phyloP scores from a whole-genome alignment of 257 asterid species.

The Catharanthus roseus region DNA sequence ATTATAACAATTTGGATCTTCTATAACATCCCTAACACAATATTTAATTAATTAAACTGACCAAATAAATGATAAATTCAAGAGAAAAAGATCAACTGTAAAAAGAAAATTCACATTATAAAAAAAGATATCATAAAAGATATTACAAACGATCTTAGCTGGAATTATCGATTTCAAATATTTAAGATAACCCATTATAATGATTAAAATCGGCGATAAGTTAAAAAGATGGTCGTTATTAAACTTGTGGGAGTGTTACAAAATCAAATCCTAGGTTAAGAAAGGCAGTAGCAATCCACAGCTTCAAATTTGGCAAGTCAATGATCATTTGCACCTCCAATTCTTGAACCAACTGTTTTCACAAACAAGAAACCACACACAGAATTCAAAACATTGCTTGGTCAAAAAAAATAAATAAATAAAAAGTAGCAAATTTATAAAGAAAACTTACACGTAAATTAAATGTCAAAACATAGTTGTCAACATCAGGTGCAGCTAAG shows the following conservation, averaged over 20 bases:
- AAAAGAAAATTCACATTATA: too few relatives aligned
- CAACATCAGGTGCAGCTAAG: conserved; percentile 38
- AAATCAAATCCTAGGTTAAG: conserved; percentile 69
- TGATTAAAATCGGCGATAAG: too few relatives aligned
- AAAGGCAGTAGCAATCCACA: conserved; percentile 55
- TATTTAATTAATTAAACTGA: too few relatives aligned
- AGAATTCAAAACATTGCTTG: not conserved
- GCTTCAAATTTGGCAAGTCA: conserved; percentile 46
- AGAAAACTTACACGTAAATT: conserved; percentile 47
- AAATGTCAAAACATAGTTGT: conserved; percentile 54
- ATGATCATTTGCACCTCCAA: conserved; percentile 41
- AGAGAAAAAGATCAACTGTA: too few relatives aligned
- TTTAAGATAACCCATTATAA: too few relatives aligned
- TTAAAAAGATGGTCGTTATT: too few relatives aligned
- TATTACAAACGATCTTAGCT: too few relatives aligned
- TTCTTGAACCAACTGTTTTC: conserved; percentile 46
- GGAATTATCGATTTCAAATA: too few relatives aligned
- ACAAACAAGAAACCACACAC: not conserved
- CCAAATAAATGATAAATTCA: too few relatives aligned
- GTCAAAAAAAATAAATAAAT: not conserved
- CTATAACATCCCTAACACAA: too few relatives aligned
- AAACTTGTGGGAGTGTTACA: conserved; percentile 23
- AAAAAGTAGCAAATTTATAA: not conserved
- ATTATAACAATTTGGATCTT: too few relatives aligned
- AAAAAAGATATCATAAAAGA: too few relatives aligned